Evolutionary conservation across 106 monocot genomes (phyloP).

Genomic region (Ottelia alismoides): DNA sequence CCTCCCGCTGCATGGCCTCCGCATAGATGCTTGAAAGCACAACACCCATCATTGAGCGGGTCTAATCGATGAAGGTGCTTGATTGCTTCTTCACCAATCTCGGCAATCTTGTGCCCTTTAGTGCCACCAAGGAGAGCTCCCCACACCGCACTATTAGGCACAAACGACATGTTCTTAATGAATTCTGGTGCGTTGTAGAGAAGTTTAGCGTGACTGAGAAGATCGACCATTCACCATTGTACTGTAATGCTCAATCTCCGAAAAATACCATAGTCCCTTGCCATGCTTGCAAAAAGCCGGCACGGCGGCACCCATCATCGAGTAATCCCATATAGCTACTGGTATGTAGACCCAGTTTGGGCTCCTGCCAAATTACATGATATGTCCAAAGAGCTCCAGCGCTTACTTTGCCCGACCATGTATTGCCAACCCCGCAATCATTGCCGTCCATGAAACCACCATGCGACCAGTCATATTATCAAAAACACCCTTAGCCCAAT

Average conservation of each 20-base stretch:
- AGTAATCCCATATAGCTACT: conserved; percentile 60
- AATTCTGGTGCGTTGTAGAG: conserved; percentile 41
- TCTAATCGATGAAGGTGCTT: conserved; percentile 30
- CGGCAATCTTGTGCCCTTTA: conserved; percentile 34
- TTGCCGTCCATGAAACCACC: conserved; percentile 41
- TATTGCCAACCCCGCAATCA: conserved; percentile 43
- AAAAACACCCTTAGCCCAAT: conserved; percentile 26
- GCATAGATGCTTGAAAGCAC: conserved; percentile 73
- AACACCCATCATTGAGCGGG: conserved; percentile 51
- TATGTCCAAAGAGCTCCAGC: conserved; percentile 29
- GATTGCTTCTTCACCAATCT: conserved; percentile 37
- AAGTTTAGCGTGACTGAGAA: conserved; percentile 42
- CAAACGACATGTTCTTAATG: conserved; percentile 36
- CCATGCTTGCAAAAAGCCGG: conserved; percentile 34
- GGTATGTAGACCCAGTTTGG: conserved; percentile 50
- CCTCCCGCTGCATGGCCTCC: conserved; percentile 24
- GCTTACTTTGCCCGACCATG: conserved; percentile 49
- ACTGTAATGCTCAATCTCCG: conserved; percentile 63
- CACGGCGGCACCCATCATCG: conserved; percentile 32
- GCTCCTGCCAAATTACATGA: conserved; percentile 15
- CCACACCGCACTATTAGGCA: conserved; percentile 46
- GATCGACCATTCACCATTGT: conserved; percentile 77
- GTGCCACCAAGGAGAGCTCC: conserved; percentile 62
- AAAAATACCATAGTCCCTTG: conserved; percentile 23
- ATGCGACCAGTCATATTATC: conserved; percentile 26